phyloP scores from a whole-genome alignment of 2,329 filamentous ascomycete species.

The Simplicillium aogashimaense region DNA sequence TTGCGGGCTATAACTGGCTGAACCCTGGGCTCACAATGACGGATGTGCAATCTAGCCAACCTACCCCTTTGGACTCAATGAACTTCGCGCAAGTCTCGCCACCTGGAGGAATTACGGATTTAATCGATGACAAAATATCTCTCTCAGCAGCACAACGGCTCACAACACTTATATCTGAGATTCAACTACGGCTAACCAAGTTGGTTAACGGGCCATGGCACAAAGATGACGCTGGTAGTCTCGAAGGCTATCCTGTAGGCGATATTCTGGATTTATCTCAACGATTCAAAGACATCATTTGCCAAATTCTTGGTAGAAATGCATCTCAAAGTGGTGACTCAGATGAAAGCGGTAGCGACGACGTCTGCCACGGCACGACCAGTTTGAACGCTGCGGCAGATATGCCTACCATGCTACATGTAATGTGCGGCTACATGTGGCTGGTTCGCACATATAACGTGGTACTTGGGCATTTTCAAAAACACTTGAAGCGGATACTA shows the following conservation, averaged over 20 bases:
- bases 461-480: constrained; percentile 1
- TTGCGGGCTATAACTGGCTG: neutral
- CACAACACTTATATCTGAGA: neutral
- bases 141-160: neutral
- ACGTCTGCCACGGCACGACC: too few relatives aligned
- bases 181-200: neutral
- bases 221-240: neutral
- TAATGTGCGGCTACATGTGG: constrained; percentile 2
- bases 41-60: neutral
- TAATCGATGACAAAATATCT: neutral
- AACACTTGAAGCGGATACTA: neutral
- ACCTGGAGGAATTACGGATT: neutral
- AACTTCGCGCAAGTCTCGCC: neutral
- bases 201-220: neutral
- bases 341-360: too few relatives aligned
- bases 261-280: neutral
- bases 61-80: neutral
- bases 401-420: neutral
- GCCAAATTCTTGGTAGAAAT: neutral
- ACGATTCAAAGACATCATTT: neutral
- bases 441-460: neutral
- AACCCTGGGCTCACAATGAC: neutral
- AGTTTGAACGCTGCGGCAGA: neutral
- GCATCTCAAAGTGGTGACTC: neutral
- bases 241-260: neutral